Conservation (phyloP, 495 filamentous ascomycete genomes). For the Penicillium lividum region DNA sequence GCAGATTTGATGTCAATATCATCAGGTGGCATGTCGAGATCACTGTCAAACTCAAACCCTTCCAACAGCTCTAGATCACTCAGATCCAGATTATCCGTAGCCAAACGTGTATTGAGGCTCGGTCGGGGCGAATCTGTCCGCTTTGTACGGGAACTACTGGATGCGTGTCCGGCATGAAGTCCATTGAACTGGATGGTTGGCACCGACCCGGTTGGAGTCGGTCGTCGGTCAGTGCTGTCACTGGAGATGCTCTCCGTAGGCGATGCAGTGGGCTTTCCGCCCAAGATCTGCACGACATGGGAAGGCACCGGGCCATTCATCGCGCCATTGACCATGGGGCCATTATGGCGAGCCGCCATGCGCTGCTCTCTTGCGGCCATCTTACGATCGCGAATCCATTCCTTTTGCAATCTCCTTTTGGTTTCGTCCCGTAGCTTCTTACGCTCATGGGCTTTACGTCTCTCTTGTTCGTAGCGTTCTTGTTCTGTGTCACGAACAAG, state of each 20-base stretch:
- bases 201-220: constrained; percentile 24
- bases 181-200: constrained; percentile 39
- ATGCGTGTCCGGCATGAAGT: constrained; percentile 20
- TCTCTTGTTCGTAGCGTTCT: constrained; percentile 54
- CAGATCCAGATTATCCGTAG: constrained; percentile 22
- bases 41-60: constrained; percentile 52
- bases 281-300: constrained; percentile 25
- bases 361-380: constrained; percentile 44
- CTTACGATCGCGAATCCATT: constrained; percentile 53
- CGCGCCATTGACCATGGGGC: constrained; percentile 9
- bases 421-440: constrained; percentile 44
- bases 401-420: constrained; percentile 50
- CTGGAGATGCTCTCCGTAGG: constrained; percentile 27
- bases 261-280: constrained; percentile 31
- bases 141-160: constrained; percentile 6
- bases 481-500: constrained; percentile 64
- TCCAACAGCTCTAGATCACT: constrained; percentile 37
- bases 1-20: constrained; percentile 20
- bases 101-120: constrained; percentile 31
- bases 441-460: constrained; percentile 45
- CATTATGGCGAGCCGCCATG: constrained; percentile 26
- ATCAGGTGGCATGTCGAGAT: constrained; percentile 47
- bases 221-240: constrained; percentile 20
- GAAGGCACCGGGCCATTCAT: constrained; percentile 11
- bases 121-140: constrained; percentile 28